A percentile compares a stretch with the other conserved stretches of the same genome.
Conservation (phyloP, 176 grass and related monocot species). For the Juncus effusus region DNA sequence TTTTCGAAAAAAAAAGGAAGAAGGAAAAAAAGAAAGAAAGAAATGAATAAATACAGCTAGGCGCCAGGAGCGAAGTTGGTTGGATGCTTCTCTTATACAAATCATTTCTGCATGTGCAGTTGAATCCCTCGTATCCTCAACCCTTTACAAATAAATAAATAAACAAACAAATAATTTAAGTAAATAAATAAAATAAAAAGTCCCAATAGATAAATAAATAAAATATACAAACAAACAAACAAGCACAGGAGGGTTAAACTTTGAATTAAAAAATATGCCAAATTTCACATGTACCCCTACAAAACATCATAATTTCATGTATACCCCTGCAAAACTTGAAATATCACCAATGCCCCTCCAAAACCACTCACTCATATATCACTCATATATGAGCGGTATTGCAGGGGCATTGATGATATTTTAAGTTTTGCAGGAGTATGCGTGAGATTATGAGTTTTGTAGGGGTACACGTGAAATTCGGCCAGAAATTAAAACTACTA, state of each 20-base stretch:
- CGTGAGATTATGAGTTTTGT: not conserved
- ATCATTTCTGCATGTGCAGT: slow-evolving; percentile 98
- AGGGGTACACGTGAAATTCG: too few species aligned
- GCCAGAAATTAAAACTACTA: too few species aligned
- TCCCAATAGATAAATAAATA: too few species aligned
- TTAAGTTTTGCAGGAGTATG: not conserved
- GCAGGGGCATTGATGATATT: too few species aligned
- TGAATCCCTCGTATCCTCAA: slow-evolving; percentile 97
- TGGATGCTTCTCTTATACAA: slow-evolving; percentile 97
- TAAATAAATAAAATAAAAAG: too few species aligned
- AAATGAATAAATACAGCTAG: slow-evolving; percentile 55
- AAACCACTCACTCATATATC: too few species aligned
- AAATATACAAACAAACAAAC: too few species aligned
- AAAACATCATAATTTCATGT: not conserved
- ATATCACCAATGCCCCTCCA: not conserved
- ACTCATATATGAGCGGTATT: too few species aligned
- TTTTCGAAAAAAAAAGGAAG: slow-evolving; percentile 6
- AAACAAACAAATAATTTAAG: too few species aligned
- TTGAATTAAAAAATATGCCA: too few species aligned
- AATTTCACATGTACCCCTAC: slow-evolving; percentile 11
- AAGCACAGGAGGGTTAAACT: too few species aligned
- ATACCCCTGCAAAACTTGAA: not conserved
- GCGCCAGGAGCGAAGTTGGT: slow-evolving; percentile 78
- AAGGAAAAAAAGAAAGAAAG: slow-evolving; percentile 14
- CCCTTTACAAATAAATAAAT: slow-evolving; percentile 45